Percentiles rank a stretch among this genome's conserved stretches.
phyloP scores from a whole-genome alignment of 768 basidiomycete genomes.

The Sporobolomyces phaffii region DNA sequence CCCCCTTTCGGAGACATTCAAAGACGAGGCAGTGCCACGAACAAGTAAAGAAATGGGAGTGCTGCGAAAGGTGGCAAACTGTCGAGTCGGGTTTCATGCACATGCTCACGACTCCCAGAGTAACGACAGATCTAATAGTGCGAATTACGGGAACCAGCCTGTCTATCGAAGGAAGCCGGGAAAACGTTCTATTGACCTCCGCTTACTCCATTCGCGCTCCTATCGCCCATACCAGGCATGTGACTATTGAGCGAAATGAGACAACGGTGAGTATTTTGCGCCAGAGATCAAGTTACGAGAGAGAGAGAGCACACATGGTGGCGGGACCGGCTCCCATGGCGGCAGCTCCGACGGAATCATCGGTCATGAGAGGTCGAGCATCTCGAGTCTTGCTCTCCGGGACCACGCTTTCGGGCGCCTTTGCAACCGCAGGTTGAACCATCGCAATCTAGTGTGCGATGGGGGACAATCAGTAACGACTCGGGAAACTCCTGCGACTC shows the following conservation, averaged over 20 bases:
- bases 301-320: not conserved
- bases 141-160: too few species aligned
- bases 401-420: not conserved
- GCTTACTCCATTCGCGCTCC: conserved; percentile 1
- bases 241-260: not conserved
- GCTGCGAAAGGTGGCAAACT: too few species aligned
- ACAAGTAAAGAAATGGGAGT: too few species aligned
- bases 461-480: too few species aligned
- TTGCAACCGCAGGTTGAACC: not conserved
- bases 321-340: conserved; percentile 23
- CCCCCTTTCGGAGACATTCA: too few species aligned
- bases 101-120: too few species aligned
- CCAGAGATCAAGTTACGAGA: not conserved
- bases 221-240: conserved; percentile 2
- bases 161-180: too few species aligned
- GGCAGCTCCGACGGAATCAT: conserved; percentile 27
- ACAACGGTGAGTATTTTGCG: not conserved
- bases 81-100: too few species aligned
- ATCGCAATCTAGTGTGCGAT: not conserved
- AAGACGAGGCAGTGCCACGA: too few species aligned
- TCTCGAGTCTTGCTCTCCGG: not conserved
- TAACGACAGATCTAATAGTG: too few species aligned
- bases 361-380: conserved; percentile 14
- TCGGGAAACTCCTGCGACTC: too few species aligned
- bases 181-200: too few species aligned